phyloP scores from a whole-genome alignment of 116 monocot species.

The Posidonia oceanica region DNA sequence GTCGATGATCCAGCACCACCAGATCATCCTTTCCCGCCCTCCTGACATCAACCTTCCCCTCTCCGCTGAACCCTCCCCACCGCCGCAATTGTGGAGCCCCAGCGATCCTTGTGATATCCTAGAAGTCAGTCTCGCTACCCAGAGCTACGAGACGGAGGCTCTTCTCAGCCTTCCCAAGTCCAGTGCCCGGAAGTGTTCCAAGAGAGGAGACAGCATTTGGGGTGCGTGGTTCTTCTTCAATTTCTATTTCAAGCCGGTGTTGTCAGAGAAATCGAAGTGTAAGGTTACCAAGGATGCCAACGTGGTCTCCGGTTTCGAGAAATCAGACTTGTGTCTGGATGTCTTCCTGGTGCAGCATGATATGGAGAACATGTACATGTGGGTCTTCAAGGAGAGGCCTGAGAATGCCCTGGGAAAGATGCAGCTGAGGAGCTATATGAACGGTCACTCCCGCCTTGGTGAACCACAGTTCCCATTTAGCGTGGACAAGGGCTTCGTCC shows the following conservation, averaged over 20 bases:
- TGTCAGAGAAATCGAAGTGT: conserved; percentile 63
- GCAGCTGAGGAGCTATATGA: conserved; percentile 85
- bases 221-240: conserved; percentile 94
- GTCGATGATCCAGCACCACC: conserved; percentile 23
- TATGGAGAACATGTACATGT: conserved; percentile 97
- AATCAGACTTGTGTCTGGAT: conserved; percentile 58
- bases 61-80: conserved; percentile 42
- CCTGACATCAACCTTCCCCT: conserved; percentile 75
- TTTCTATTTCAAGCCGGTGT: conserved; percentile 67
- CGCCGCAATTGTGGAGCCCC: conserved; percentile 27
- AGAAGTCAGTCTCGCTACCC: conserved; percentile 42
- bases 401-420: conserved; percentile 82
- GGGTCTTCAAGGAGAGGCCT: conserved; percentile 76
- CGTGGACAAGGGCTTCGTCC: conserved; percentile 45
- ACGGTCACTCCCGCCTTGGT: conserved; percentile 59
- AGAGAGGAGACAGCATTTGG: conserved; percentile 78
- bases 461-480: conserved; percentile 63
- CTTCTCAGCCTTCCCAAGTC: conserved; percentile 37
- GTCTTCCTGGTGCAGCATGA: conserved; percentile 81
- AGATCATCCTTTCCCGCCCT: conserved; percentile 27
- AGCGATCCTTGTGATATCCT: conserved; percentile 50
- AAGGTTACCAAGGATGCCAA: conserved; percentile 37
- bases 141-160: conserved; percentile 41
- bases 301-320: conserved; percentile 48
- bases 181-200: conserved; percentile 43